Conservation (phyloP, 495 filamentous ascomycete genomes). For the Xylaria flabelliformis region DNA sequence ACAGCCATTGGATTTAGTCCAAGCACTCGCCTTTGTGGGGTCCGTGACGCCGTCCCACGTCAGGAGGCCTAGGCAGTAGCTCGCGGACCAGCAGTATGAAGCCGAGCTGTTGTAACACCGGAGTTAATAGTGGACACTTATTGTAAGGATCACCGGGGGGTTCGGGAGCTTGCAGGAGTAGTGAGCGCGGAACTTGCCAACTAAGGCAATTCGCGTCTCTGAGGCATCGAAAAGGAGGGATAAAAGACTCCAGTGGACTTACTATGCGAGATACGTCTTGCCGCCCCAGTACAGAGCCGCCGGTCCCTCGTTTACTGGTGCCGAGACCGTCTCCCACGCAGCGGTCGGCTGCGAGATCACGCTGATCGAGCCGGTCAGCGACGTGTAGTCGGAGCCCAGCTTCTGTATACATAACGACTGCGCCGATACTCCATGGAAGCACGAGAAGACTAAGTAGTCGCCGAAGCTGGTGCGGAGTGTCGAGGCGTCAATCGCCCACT, state of each 20-base stretch:
- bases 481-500: conserved; percentile 59
- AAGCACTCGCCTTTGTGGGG: conserved; percentile 45
- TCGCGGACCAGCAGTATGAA: conserved; percentile 57
- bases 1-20: conserved; percentile 51
- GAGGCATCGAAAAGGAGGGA: too few relatives aligned
- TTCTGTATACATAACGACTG: conserved; percentile 56
- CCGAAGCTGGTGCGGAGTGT: conserved; percentile 46
- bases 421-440: conserved; percentile 47
- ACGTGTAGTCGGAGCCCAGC: conserved; percentile 36
- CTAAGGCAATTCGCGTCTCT: too few relatives aligned
- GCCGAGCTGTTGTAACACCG: conserved; percentile 41
- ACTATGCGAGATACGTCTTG: conserved; percentile 54
- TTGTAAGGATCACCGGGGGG: too few relatives aligned
- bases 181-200: too few relatives aligned
- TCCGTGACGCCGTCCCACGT: conserved; percentile 51
- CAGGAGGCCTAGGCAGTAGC: conserved; percentile 59
- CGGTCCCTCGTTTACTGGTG: conserved; percentile 64
- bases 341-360: conserved; percentile 53
- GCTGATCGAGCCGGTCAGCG: conserved; percentile 38
- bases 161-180: too few relatives aligned
- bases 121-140: too few relatives aligned
- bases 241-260: too few relatives aligned
- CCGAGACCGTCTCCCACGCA: conserved; percentile 56
- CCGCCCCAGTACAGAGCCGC: conserved; percentile 54
- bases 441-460: conserved; percentile 56